These are phyloP conservation scores for Saksenaea vasiformis DNA, from an alignment of 371 early-diverging fungal genomes.

Conservation along the genomic window DNA sequence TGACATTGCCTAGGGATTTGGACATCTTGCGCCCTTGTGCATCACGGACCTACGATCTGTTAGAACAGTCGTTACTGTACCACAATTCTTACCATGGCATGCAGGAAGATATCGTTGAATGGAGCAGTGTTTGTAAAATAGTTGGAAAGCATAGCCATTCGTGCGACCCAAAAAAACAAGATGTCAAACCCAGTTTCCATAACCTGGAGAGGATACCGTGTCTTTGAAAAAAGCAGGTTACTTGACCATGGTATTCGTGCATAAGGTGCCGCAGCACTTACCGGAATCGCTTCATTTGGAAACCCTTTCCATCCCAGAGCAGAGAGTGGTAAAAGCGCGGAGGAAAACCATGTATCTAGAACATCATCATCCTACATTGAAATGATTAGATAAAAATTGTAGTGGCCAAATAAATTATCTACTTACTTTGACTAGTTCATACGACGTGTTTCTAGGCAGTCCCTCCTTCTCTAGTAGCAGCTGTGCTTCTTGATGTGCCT, in stretches of 20 bases:
- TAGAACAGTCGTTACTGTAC: not conserved
- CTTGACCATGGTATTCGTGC: not conserved
- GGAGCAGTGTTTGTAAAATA: conserved; percentile 84
- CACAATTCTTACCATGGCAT: conserved; percentile 71
- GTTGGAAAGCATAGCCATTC: conserved; percentile 98
- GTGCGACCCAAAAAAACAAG: conserved; percentile 99
- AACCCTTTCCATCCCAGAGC: conserved; percentile 69
- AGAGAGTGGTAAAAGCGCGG: conserved; percentile 96
- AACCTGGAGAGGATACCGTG: conserved; percentile 81
- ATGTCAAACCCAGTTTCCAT: conserved; percentile 99
- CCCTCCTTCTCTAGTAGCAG: conserved; percentile 30
- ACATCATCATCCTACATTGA: conserved; percentile 93
- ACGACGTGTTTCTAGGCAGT: conserved; percentile 27
- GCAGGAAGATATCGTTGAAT: conserved; percentile 84
- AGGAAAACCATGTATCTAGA: conserved; percentile 99
- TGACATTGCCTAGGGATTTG: conserved; percentile 97
- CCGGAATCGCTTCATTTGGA: conserved; percentile 32
- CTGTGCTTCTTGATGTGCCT: conserved; percentile 60
- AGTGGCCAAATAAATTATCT: not conserved
- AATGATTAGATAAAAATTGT: conserved; percentile 13
- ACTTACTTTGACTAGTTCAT: conserved; percentile 35
- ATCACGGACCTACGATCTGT: conserved; percentile 76
- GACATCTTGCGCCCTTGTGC: conserved; percentile 98
- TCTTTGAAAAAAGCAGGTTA: conserved; percentile 17
- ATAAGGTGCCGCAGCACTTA: conserved; percentile 11